A percentile compares a stretch with the other conserved stretches of the same genome.
Evolutionary conservation across 116 monocot genomes (phyloP).

Genomic region (Iris pallida): DNA sequence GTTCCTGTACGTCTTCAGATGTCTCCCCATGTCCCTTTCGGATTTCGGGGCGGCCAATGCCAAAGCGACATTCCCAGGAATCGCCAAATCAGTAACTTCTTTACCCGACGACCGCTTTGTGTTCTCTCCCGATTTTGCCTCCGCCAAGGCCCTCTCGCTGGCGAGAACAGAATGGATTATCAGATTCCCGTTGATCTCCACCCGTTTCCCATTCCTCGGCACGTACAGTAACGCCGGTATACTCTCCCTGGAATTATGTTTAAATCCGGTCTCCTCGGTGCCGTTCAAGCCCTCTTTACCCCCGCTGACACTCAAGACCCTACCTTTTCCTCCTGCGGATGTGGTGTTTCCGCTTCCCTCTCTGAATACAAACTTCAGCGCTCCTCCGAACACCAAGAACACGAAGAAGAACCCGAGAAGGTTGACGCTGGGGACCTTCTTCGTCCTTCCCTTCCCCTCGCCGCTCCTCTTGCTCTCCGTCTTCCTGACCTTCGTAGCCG

Average conservation of each 20-base stretch:
- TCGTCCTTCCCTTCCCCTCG: slow-evolving; percentile 55
- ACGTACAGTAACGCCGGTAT: slow-evolving; percentile 84
- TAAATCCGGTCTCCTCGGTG: slow-evolving; percentile 16
- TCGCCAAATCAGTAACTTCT: slow-evolving; percentile 48
- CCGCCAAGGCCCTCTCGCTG: slow-evolving; percentile 63
- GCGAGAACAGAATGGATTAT: slow-evolving; percentile 94
- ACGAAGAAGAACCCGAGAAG: slow-evolving; percentile 60
- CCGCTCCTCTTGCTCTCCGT: slow-evolving; percentile 46
- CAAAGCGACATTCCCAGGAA: slow-evolving; percentile 40
- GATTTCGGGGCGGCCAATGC: slow-evolving; percentile 29
- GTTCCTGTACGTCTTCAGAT: slow-evolving; percentile 27
- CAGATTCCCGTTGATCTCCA: slow-evolving; percentile 94
- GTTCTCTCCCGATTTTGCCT: slow-evolving; percentile 18
- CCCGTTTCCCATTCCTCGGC: slow-evolving; percentile 88
- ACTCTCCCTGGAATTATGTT: slow-evolving; percentile 54
- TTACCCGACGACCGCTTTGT: slow-evolving; percentile 17
- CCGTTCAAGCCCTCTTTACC: slow-evolving; percentile 14
- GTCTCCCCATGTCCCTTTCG: slow-evolving; percentile 28
- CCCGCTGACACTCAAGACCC: slow-evolving; percentile 41
- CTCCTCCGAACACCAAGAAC: slow-evolving; percentile 34
- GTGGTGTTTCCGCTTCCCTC: slow-evolving; percentile 3
- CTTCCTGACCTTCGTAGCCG: slow-evolving; percentile 44
- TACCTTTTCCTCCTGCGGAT: slow-evolving; percentile 15
- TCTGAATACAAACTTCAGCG: slow-evolving; percentile 19
- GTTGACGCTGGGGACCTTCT: slow-evolving; percentile 76